phyloP scores from a whole-genome alignment of 176 grass and related monocot species.

The Hsuehochloa calcarea region DNA sequence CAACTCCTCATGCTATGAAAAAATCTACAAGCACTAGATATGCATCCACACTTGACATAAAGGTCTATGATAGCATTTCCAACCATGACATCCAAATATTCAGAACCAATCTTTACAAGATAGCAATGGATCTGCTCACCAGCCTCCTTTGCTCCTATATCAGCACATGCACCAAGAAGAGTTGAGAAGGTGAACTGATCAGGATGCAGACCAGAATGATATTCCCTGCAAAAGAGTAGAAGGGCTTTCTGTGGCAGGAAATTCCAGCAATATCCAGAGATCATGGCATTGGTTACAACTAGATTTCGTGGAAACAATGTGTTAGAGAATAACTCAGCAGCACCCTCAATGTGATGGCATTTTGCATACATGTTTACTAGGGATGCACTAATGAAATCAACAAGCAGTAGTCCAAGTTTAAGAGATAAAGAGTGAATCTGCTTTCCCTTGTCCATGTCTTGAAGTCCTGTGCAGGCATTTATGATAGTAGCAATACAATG shows the following conservation, averaged over 20 bases:
- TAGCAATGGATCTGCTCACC: slow-evolving; percentile 82
- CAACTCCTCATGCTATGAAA: slow-evolving; percentile 78
- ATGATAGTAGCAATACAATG: slow-evolving; percentile 56
- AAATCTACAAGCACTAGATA: slow-evolving; percentile 70
- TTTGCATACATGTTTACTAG: slow-evolving; percentile 92
- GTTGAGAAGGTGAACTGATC: slow-evolving; percentile 79
- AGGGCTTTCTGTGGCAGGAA: slow-evolving; percentile 67
- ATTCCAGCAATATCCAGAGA: slow-evolving; percentile 81
- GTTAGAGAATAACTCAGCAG: slow-evolving; percentile 53
- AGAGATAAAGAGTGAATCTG: slow-evolving; percentile 72
- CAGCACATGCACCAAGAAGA: slow-evolving; percentile 71
- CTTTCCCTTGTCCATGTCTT: slow-evolving; percentile 61
- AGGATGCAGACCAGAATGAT: slow-evolving; percentile 54
- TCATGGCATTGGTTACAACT: slow-evolving; percentile 66
- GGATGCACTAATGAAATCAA: slow-evolving; percentile 68
- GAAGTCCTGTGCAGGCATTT: slow-evolving; percentile 67
- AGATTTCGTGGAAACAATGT: slow-evolving; percentile 43
- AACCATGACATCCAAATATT: slow-evolving; percentile 59
- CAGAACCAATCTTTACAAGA: slow-evolving; percentile 72
- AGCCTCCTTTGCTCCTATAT: slow-evolving; percentile 55
- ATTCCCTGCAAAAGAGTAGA: slow-evolving; percentile 65
- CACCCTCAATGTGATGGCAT: slow-evolving; percentile 51
- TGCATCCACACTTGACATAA: slow-evolving; percentile 77
- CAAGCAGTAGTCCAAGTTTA: slow-evolving; percentile 61
- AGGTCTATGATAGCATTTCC: slow-evolving; percentile 85